These are phyloP conservation scores for Bolboschoenus planiculmis DNA, from an alignment of 176 grass and related monocot genomes.

Conservation along the genomic window DNA sequence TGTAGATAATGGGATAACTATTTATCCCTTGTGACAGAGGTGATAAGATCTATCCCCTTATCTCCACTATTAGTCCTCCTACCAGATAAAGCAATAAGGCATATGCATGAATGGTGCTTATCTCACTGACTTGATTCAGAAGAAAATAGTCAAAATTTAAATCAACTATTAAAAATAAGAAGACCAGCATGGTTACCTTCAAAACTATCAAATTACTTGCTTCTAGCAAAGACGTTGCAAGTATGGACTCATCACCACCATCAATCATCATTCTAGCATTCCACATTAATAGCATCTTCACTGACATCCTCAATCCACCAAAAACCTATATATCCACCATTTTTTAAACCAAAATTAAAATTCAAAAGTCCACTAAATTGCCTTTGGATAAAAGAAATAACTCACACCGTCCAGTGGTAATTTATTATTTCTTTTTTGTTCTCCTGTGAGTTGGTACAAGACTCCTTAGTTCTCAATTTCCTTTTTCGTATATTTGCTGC, in stretches of 20 bases:
- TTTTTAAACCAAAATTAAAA: slow-evolving; percentile 21
- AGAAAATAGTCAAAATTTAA: background rate
- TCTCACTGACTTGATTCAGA: background rate
- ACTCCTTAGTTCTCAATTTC: background rate
- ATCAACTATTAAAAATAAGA: background rate
- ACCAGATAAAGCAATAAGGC: background rate
- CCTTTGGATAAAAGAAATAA: background rate
- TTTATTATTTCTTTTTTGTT: slow-evolving; percentile 2
- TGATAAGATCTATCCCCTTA: background rate
- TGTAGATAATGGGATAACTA: background rate
- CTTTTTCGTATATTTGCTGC: background rate
- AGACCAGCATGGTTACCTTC: slow-evolving; percentile 43
- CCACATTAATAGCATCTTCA: slow-evolving; percentile 99
- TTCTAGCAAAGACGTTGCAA: slow-evolving; percentile 88
- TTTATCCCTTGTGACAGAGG: background rate
- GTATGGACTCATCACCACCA: slow-evolving; percentile 81
- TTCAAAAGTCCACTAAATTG: background rate
- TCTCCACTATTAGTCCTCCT: background rate
- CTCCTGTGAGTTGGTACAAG: background rate
- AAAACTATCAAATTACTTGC: slow-evolving; percentile 99
- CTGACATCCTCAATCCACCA: slow-evolving; percentile 92
- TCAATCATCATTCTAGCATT: slow-evolving; percentile 91
- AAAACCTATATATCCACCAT: slow-evolving; percentile 52
- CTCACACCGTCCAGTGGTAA: background rate
- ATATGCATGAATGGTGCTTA: background rate